Percentiles rank a stretch among this genome's conserved stretches.
Conservation (phyloP, 495 filamentous ascomycete genomes). For the Aspergillus haitiensis region DNA sequence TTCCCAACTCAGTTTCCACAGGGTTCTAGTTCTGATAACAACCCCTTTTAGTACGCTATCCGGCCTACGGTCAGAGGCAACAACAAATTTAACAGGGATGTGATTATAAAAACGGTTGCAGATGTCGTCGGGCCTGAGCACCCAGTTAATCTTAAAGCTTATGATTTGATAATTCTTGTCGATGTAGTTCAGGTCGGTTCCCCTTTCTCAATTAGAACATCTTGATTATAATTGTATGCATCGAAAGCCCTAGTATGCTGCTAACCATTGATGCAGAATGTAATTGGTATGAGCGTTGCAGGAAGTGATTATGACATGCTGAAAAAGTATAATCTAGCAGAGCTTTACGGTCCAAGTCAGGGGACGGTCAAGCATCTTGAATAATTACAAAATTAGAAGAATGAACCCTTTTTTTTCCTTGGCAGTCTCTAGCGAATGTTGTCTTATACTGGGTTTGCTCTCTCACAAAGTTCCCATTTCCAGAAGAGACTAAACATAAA, state of each 20-base stretch:
- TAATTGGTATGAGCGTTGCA: slow-evolving; percentile 78
- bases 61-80: slow-evolving; percentile 81
- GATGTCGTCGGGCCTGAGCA: slow-evolving; percentile 65
- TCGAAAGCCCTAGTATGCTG: slow-evolving; percentile 3
- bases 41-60: slow-evolving; percentile 73
- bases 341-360: slow-evolving; percentile 17
- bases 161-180: slow-evolving; percentile 83
- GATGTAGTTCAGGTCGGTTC: slow-evolving; percentile 80
- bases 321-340: slow-evolving; percentile 24
- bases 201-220: background rate
- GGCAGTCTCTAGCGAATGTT: background rate
- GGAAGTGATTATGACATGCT: slow-evolving; percentile 61
- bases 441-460: too few species aligned
- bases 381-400: too few species aligned
- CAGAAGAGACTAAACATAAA: too few species aligned
- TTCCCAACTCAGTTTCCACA: background rate
- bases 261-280: slow-evolving; percentile 50
- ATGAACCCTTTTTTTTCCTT: background rate
- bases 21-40: background rate
- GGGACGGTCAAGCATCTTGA: background rate
- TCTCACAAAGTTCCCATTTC: too few species aligned
- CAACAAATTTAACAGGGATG: slow-evolving; percentile 67
- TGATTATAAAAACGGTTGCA: slow-evolving; percentile 78
- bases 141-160: slow-evolving; percentile 77
- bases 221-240: background rate